phyloP scores from a whole-genome alignment of 1,139 yeast species.

The Suhomyces maxii region DNA sequence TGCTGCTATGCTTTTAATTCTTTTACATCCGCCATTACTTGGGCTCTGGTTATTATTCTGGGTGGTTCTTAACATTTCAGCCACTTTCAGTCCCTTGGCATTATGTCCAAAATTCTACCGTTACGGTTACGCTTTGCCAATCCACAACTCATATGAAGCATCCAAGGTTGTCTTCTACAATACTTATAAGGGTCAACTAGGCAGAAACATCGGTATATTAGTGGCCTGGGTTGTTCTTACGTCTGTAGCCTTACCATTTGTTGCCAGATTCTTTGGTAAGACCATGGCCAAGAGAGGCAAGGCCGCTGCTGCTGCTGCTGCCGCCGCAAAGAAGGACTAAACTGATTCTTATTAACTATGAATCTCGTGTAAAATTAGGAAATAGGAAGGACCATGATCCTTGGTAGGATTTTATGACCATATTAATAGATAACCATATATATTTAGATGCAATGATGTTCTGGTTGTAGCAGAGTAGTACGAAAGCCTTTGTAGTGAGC shows the following conservation, averaged over 20 bases:
- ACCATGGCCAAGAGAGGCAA: slow-evolving; percentile 28
- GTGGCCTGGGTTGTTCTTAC: slow-evolving; percentile 54
- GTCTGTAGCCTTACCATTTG: slow-evolving; percentile 43
- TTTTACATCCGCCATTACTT: slow-evolving; percentile 37
- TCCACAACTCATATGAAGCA: slow-evolving; percentile 58
- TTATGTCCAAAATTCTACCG: slow-evolving; percentile 54
- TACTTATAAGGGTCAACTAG: slow-evolving; percentile 55
- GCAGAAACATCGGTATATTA: slow-evolving; percentile 57
- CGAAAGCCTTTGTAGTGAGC: too few relatives aligned
- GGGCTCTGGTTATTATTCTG: slow-evolving; percentile 63
- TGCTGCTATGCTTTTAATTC: slow-evolving; percentile 32
- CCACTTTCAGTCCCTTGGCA: slow-evolving; percentile 61
- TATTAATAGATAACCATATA: too few relatives aligned
- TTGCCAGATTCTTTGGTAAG: slow-evolving; percentile 26
- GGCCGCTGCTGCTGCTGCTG: slow-evolving; percentile 1
- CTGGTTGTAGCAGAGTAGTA: too few relatives aligned
- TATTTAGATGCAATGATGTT: too few relatives aligned
- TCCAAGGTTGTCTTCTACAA: slow-evolving; percentile 57
- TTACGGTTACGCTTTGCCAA: slow-evolving; percentile 67
- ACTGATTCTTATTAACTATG: background rate
- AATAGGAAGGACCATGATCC: too few relatives aligned
- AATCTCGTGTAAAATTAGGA: background rate
- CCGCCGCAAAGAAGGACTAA: background rate
- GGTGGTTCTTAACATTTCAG: slow-evolving; percentile 61
- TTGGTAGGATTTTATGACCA: too few relatives aligned